Evolutionary conservation across 495 filamentous ascomycete genomes (phyloP), one percentile per base, ranked within the genome.

Genomic region (Collariella sp.): DNA sequence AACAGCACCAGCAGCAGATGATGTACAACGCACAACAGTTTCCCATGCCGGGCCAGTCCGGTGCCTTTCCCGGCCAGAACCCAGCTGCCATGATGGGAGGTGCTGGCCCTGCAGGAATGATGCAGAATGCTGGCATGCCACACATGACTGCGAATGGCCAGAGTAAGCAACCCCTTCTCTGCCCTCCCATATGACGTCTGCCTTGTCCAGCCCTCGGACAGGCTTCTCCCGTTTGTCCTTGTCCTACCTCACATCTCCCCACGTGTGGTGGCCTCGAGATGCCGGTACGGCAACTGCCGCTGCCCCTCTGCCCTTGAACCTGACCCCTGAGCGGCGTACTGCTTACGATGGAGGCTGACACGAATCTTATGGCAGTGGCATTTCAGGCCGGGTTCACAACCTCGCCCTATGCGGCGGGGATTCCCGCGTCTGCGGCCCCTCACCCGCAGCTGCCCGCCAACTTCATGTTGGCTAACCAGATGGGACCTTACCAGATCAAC

Each of bases 321-420:
- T 39, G 36, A 36, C 29, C 49, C 16, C 22, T 16, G 16, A 2
- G n/a, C 54, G 26, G 31, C 43, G 5, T 44, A 15, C 18, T 61
- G 15, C n/a, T 36, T 31, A 31, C 26, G 19, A 44, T 53, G 24
- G 35, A 57, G 49, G 47, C 62, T 57, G 53, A 62, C 62, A 20
- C 50, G 34, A 40, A 39, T 35, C 16, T 48, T 42, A 38, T 46
- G 18, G 38, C 65, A 79, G 77, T 78, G 70, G 60, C 75, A 51
- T 81, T 76, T 57, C 78, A 79, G 62, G 67, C 72, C 23, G 72
- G 77, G 29, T 81, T 77, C 59, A 68, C 76, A 11, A 69, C 67
- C 60, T 72, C 77, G 24, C 70, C 78, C 6, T 81, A 79, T 57
- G 73, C 69, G 35, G 62, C 71, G 31, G 70, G 61, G 33, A 57